Base-by-base conservation (phyloP, 1,284 basidiomycete genomes). In the Sanguinoderma infundibulare region DNA sequence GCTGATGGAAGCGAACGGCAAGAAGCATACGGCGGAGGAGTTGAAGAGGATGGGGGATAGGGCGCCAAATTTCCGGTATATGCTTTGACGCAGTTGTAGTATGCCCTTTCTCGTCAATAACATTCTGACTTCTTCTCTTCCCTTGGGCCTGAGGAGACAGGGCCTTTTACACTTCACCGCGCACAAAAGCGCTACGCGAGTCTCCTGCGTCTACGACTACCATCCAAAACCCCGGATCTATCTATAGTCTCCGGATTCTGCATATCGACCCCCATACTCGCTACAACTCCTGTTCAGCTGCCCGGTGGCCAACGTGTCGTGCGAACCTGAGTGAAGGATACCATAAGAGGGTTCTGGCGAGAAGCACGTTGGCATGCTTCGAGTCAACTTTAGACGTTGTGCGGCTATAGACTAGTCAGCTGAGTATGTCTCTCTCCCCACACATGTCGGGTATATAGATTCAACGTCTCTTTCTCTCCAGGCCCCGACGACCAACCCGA, bases 61-160 rank as follows among this genome's bases (percentile, higher is more conserved):
- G 49, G 85, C 87, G 2, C 86, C 86, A 3, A 84, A 87, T 67
- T 90, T 90, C 69, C 78, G 82, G 63, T 90, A 90, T 65, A 86
- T 78, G 4, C 55, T 87, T n/a, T 87, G n/a, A n/a, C n/a, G n/a
- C n/a, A n/a, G n/a, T n/a, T n/a, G n/a, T n/a, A n/a, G n/a, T n/a
- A n/a, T n/a, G n/a, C n/a, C n/a, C n/a, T n/a, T n/a, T n/a, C n/a
- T n/a, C n/a, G n/a, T n/a, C n/a, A n/a, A n/a, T n/a, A n/a, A n/a
- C n/a, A n/a, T n/a, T n/a, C n/a, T n/a, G n/a, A n/a, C n/a, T n/a
- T n/a, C n/a, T n/a, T n/a, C n/a, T n/a, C n/a, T n/a, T n/a, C n/a
- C n/a, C n/a, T n/a, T n/a, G n/a, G n/a, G n/a, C n/a, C n/a, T n/a
- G n/a, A n/a, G n/a, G n/a, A n/a, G n/a, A n/a, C n/a, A n/a, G n/a